phyloP scores from a whole-genome alignment of 805 yeast genomes.

The Ascoidea tarda region DNA sequence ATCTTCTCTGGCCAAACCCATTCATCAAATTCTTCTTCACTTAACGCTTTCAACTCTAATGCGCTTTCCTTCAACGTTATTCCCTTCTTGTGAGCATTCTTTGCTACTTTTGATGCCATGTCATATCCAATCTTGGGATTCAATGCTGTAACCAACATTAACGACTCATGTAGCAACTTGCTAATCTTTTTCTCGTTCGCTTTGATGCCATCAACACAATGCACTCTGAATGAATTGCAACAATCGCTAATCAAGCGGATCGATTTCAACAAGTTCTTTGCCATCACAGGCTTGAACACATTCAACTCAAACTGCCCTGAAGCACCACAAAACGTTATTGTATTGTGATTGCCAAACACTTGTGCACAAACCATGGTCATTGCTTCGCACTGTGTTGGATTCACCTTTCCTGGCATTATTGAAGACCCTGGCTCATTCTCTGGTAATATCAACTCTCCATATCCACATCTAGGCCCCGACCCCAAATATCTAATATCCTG shows the following conservation, averaged over 20 bases:
- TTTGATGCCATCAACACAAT: constrained; percentile 88
- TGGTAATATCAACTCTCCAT: constrained; percentile 88
- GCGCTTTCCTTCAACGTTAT: constrained; percentile 91
- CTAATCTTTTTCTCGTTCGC: constrained; percentile 83
- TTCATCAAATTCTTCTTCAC: constrained; percentile 77
- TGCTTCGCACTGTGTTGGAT: constrained; percentile 98
- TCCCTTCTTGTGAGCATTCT: constrained; percentile 97
- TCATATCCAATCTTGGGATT: constrained; percentile 99
- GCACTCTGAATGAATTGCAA: constrained; percentile 70
- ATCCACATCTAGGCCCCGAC: constrained; percentile 98
- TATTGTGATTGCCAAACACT: constrained; percentile 91
- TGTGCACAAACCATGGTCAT: constrained; percentile 96
- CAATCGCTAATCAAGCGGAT: constrained; percentile 85
- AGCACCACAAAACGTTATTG: constrained; percentile 95
- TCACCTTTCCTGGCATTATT: constrained; percentile 98
- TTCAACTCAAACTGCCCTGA: constrained; percentile 97
- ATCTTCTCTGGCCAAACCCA: constrained; percentile 97
- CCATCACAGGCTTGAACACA: constrained; percentile 94
- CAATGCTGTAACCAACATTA: constrained; percentile 95
- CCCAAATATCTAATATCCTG: constrained; percentile 97
- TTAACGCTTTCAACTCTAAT: constrained; percentile 73
- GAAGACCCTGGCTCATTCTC: constrained; percentile 99
- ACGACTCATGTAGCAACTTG: constrained; percentile 80
- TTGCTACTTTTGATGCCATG: constrained; percentile 93
- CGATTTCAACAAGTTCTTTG: constrained; percentile 76